Evolutionary conservation across 2,329 filamentous ascomycete species (phyloP).

Genomic region (Xylariaceae sp.): DNA sequence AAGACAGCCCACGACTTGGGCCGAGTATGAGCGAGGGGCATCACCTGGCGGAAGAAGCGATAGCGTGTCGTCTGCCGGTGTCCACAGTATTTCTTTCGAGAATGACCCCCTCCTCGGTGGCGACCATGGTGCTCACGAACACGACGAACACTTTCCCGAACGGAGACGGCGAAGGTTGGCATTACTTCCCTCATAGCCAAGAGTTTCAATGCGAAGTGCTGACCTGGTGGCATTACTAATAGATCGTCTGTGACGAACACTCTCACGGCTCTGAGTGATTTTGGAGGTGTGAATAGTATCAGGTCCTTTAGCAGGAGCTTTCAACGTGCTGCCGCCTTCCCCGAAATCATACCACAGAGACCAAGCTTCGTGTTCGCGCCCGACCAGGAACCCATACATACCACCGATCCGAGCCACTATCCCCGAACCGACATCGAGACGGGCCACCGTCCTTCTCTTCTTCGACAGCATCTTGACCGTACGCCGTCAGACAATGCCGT

Average conservation of each 20-base stretch:
- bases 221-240: slow-evolving; percentile 3
- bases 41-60: slow-evolving; percentile 36
- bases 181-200: background rate
- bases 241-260: slow-evolving; percentile 59
- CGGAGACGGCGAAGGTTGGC: slow-evolving; percentile 35
- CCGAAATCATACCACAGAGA: slow-evolving; percentile 77
- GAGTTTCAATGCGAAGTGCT: background rate
- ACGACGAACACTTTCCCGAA: slow-evolving; percentile 29
- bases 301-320: slow-evolving; percentile 90
- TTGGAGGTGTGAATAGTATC: slow-evolving; percentile 89
- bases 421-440: slow-evolving; percentile 39
- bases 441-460: slow-evolving; percentile 40
- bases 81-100: slow-evolving; percentile 41
- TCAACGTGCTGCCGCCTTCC: slow-evolving; percentile 85
- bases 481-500: slow-evolving; percentile 28
- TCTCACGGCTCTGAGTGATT: slow-evolving; percentile 59
- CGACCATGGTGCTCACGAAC: slow-evolving; percentile 33
- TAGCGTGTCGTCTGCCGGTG: slow-evolving; percentile 39
- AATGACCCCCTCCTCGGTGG: slow-evolving; percentile 43
- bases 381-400: slow-evolving; percentile 46
- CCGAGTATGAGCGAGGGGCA: slow-evolving; percentile 42
- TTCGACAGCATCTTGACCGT: slow-evolving; percentile 50
- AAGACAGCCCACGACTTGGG: slow-evolving; percentile 37
- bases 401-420: slow-evolving; percentile 37
- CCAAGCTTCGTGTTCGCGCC: slow-evolving; percentile 67